These are phyloP conservation scores for Hygrophoropsis aurantiaca DNA, from an alignment of 768 basidiomycete species.

Conservation along the genomic window DNA sequence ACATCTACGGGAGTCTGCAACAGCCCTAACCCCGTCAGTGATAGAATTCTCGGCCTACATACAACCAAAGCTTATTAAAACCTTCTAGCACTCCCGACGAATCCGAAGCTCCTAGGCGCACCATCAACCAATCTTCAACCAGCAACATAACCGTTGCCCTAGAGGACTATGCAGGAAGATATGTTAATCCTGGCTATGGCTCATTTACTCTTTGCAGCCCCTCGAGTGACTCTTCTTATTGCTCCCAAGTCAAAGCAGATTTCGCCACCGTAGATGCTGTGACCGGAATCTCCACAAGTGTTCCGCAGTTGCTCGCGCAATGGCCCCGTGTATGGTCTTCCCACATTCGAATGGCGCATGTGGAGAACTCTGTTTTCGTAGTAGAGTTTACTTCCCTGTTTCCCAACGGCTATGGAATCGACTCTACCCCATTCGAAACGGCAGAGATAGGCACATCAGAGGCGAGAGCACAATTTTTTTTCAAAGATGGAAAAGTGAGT, in stretches of 20 bases:
- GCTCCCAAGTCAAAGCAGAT: constrained; percentile 21
- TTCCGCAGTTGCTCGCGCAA: constrained; percentile 24
- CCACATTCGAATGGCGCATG: constrained; percentile 33
- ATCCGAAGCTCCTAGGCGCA: background rate
- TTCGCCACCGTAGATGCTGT: constrained; percentile 27
- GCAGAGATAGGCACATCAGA: constrained; percentile 1
- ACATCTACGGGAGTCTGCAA: constrained; percentile 1
- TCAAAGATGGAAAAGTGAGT: constrained; percentile 24
- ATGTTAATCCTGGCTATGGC: constrained; percentile 38
- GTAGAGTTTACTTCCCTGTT: constrained; percentile 27
- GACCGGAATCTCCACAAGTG: background rate
- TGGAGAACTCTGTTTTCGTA: constrained; percentile 17
- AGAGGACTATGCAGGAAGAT: constrained; percentile 36
- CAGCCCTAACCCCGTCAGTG: background rate
- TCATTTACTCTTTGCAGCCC: constrained; percentile 36
- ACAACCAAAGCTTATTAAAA: background rate
- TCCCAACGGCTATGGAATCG: constrained; percentile 37
- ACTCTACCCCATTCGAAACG: constrained; percentile 32
- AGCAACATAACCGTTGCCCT: constrained; percentile 8
- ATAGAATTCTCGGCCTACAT: background rate
- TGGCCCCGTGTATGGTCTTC: constrained; percentile 36
- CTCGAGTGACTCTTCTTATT: constrained; percentile 17
- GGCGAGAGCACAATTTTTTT: constrained; percentile 19
- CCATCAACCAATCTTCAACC: too few relatives aligned
- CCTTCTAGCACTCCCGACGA: background rate